phyloP scores from a whole-genome alignment of 2,329 filamentous ascomycete species.

The Mycocentrospora acerina region DNA sequence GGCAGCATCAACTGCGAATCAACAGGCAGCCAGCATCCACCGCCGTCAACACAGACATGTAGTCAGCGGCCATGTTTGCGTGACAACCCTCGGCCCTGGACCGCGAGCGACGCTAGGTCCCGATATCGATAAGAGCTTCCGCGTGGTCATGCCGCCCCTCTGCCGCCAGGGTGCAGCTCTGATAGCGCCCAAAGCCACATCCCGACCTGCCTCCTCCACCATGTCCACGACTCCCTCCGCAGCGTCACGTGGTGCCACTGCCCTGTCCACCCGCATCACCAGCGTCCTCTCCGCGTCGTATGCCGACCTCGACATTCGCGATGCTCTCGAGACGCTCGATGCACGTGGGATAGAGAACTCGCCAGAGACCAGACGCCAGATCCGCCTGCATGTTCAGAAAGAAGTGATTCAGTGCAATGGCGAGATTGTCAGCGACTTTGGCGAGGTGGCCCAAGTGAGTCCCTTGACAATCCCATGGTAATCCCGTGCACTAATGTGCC shows the following conservation, averaged over 20 bases:
- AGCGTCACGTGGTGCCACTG: constrained; percentile 53
- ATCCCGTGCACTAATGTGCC: constrained; percentile 23
- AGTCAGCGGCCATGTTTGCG: constrained; percentile 21
- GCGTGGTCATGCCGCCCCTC: constrained; percentile 22
- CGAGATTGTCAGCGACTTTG: constrained; percentile 84
- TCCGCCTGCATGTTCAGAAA: constrained; percentile 82
- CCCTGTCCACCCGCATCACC: constrained; percentile 78
- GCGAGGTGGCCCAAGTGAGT: constrained; percentile 77
- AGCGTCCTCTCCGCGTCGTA: constrained; percentile 89
- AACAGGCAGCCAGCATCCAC: too few relatives aligned
- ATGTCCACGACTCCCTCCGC: constrained; percentile 31
- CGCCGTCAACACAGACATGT: constrained; percentile 8
- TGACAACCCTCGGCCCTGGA: too few relatives aligned
- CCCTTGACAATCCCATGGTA: neutral
- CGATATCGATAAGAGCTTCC: constrained; percentile 29
- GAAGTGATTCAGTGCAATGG: constrained; percentile 94
- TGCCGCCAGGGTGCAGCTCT: too few relatives aligned
- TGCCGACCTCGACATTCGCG: constrained; percentile 86
- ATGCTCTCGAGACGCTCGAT: constrained; percentile 79
- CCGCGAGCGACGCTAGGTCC: neutral
- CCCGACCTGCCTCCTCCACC: constrained; percentile 18
- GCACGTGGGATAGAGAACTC: constrained; percentile 70
- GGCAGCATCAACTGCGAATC: too few relatives aligned
- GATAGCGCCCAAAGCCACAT: too few relatives aligned
- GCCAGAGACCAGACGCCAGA: constrained; percentile 72